Conservation (phyloP, 2,329 filamentous ascomycete species). For the Lachnellula willkommii region DNA sequence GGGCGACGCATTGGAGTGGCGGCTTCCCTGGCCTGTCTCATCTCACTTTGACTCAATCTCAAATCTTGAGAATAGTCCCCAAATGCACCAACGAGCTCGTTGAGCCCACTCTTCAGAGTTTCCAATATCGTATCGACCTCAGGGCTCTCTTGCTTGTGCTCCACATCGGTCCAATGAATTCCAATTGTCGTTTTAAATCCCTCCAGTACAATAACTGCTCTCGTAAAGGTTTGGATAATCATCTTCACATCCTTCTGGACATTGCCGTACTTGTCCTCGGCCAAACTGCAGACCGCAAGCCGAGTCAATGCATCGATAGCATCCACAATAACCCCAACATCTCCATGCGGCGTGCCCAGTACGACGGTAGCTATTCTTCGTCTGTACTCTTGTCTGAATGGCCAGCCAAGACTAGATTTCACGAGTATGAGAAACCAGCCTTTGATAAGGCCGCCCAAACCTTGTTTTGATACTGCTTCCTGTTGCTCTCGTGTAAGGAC, state of each 20-base stretch:
- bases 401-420: constrained; percentile 51
- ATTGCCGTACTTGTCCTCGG: constrained; percentile 77
- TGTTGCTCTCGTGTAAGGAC: constrained; percentile 45
- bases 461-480: constrained; percentile 46
- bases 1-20: constrained; percentile 4
- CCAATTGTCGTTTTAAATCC: constrained; percentile 54
- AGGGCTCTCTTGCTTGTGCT: constrained; percentile 43
- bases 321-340: constrained; percentile 62
- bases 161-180: constrained; percentile 75
- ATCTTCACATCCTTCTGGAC: constrained; percentile 75
- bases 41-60: constrained; percentile 63
- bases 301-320: constrained; percentile 64
- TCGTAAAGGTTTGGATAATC: constrained; percentile 69
- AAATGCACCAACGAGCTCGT: constrained; percentile 64
- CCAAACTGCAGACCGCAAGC: constrained; percentile 66
- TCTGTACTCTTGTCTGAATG: constrained; percentile 66
- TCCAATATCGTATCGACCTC: constrained; percentile 69
- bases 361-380: constrained; percentile 62
- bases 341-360: constrained; percentile 68
- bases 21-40: constrained; percentile 68
- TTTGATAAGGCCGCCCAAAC: constrained; percentile 44
- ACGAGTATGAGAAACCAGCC: constrained; percentile 43
- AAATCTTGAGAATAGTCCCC: constrained; percentile 68
- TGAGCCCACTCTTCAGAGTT: constrained; percentile 60
- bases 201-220: constrained; percentile 64